Percentiles rank a stretch among this genome's conserved stretches.
phyloP scores from a whole-genome alignment of 2,329 filamentous ascomycete species.

The Cyclaneusma minus region DNA sequence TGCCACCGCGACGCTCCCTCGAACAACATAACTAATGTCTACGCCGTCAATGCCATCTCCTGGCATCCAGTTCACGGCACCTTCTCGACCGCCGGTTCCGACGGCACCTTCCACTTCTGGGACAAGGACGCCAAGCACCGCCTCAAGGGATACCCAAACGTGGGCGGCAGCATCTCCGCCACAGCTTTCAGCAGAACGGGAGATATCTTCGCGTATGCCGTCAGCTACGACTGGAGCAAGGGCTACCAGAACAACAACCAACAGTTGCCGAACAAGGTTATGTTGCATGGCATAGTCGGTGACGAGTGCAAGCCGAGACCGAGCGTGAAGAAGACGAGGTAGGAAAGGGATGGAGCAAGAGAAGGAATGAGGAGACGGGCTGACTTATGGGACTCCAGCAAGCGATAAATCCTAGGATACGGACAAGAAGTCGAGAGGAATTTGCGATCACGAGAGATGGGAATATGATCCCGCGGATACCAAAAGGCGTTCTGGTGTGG shows the following conservation, averaged over 20 bases:
- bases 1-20: constrained; percentile 77
- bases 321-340: constrained; percentile 18
- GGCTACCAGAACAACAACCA: constrained; percentile 75
- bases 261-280: constrained; percentile 62
- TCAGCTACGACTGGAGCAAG: constrained; percentile 98
- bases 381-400: no score
- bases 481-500: no score
- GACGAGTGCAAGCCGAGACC: constrained; percentile 43
- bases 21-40: constrained; percentile 72
- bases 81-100: constrained; percentile 91
- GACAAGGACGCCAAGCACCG: constrained; percentile 85
- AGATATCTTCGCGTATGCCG: constrained; percentile 71
- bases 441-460: no score
- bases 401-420: no score
- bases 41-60: constrained; percentile 90
- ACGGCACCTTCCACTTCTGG: constrained; percentile 96
- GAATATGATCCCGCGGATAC: no score
- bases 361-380: no score
- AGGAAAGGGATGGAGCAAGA: neutral
- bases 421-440: no score
- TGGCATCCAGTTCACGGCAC: constrained; percentile 96
- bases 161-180: constrained; percentile 74
- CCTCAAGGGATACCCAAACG: constrained; percentile 73
- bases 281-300: constrained; percentile 62
- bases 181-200: constrained; percentile 86